Conservation (phyloP, 164 flowering plant species). For the Cinnamomum chago region DNA sequence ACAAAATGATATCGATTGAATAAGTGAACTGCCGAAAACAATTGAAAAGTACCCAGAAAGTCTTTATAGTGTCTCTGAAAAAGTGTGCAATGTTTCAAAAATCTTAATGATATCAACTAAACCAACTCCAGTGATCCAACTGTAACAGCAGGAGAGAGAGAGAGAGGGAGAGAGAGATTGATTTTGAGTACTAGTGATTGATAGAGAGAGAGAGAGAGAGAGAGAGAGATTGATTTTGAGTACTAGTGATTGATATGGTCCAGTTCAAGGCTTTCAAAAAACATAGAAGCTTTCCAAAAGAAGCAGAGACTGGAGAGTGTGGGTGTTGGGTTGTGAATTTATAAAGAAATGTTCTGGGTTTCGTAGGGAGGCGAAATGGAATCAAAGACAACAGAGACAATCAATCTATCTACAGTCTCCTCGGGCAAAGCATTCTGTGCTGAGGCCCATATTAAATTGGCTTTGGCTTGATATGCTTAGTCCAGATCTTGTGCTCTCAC, state of each 20-base stretch:
- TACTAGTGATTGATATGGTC: neutral
- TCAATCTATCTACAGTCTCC: no score
- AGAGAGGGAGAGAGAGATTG: neutral
- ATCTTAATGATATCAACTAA: neutral
- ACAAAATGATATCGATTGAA: neutral
- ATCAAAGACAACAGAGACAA: no score
- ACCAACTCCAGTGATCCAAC: neutral
- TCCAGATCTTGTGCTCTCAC: no score
- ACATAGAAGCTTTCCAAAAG: no score
- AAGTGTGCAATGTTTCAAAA: neutral
- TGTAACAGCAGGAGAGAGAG: neutral
- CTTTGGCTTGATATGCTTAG: no score
- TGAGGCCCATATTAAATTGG: no score
- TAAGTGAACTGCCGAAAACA: neutral
- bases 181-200: neutral
- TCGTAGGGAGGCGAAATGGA: no score
- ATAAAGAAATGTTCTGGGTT: neutral
- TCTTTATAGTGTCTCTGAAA: neutral
- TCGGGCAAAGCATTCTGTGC: no score
- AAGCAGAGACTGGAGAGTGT: no score
- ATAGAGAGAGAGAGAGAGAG: neutral
- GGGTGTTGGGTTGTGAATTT: neutral
- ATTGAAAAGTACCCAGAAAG: neutral
- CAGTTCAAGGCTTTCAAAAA: neutral
- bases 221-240: no score